phyloP scores from a whole-genome alignment of 257 asterid species.

The Solanum clarkiae region DNA sequence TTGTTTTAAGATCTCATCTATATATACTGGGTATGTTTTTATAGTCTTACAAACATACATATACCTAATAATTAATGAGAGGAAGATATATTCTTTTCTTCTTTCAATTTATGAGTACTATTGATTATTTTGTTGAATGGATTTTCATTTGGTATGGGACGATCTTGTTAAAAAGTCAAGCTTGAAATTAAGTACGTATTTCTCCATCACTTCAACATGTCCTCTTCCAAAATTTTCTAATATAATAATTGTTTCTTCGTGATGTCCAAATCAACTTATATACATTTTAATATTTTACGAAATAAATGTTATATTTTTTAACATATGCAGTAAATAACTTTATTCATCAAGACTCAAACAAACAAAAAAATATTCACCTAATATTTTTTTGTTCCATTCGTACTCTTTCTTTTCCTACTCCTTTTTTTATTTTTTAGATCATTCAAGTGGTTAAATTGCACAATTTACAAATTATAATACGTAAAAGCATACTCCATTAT shows the following conservation, averaged over 20 bases:
- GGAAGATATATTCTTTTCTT: background rate
- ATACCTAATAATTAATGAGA: background rate
- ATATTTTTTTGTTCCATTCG: too few relatives aligned
- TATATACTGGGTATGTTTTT: background rate
- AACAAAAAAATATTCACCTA: background rate
- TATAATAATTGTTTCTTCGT: background rate
- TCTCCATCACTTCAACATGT: background rate
- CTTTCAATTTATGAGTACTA: background rate
- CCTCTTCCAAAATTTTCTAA: background rate
- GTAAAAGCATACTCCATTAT: too few relatives aligned
- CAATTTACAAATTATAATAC: too few relatives aligned
- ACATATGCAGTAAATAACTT: background rate
- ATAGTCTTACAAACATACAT: background rate
- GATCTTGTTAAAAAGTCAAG: background rate
- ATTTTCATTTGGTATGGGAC: background rate
- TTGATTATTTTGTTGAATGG: background rate
- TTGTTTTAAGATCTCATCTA: too few relatives aligned
- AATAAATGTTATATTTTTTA: rapidly evolving
- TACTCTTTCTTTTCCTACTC: too few relatives aligned
- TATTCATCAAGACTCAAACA: background rate
- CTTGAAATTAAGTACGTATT: background rate
- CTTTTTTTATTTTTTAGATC: too few relatives aligned
- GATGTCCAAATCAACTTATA: background rate
- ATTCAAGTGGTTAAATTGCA: too few relatives aligned
- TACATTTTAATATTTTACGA: background rate